Conservation (phyloP, 2,329 filamentous ascomycete species). For the Helminthosporium solani region DNA sequence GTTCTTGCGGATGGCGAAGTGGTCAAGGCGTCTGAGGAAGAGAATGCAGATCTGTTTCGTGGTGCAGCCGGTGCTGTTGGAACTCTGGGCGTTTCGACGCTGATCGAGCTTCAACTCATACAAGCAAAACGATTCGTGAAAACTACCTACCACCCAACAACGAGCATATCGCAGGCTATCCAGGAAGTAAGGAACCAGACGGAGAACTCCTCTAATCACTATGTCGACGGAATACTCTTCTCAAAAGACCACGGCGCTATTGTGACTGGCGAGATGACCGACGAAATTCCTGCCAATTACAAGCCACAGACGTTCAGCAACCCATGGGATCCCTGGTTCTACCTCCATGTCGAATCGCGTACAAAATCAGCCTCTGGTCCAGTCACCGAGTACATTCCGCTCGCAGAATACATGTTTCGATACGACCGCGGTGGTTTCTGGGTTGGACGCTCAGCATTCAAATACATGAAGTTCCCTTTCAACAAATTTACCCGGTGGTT, state of each 20-base stretch:
- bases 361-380: slow-evolving; percentile 34
- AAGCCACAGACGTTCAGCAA: slow-evolving; percentile 44
- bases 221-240: slow-evolving; percentile 55
- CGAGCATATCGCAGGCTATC: slow-evolving; percentile 46
- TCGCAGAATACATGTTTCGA: slow-evolving; percentile 68
- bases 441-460: slow-evolving; percentile 63
- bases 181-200: slow-evolving; percentile 42
- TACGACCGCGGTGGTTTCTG: slow-evolving; percentile 72
- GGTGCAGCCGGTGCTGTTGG: slow-evolving; percentile 67
- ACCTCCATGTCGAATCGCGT: slow-evolving; percentile 49
- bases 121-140: slow-evolving; percentile 52
- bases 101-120: slow-evolving; percentile 52
- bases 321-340: slow-evolving; percentile 54
- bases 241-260: slow-evolving; percentile 46
- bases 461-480: slow-evolving; percentile 65
- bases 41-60: slow-evolving; percentile 62
- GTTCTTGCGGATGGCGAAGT: slow-evolving; percentile 63
- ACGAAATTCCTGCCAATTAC: slow-evolving; percentile 31
- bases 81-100: slow-evolving; percentile 65
- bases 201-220: slow-evolving; percentile 43
- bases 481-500: slow-evolving; percentile 62
- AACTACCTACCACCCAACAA: slow-evolving; percentile 50
- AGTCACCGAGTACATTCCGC: slow-evolving; percentile 58
- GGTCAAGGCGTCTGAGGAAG: slow-evolving; percentile 54
- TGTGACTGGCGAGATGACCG: slow-evolving; percentile 47